Evolutionary conservation across 2,329 filamentous ascomycete genomes (phyloP).

Genomic region (Acrocalymma vagum): DNA sequence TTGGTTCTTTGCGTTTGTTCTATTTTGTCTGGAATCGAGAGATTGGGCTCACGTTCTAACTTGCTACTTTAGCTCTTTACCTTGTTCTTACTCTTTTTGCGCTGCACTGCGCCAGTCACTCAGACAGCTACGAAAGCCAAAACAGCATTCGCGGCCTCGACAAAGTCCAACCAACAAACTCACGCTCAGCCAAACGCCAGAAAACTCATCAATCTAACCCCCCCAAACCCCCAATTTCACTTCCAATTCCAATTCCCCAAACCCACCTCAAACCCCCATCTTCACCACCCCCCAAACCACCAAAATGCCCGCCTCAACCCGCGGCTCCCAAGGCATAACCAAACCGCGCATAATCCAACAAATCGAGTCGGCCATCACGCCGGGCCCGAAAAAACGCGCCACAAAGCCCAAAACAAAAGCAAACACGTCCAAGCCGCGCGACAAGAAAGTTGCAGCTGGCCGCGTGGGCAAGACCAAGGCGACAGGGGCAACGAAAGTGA

Average conservation of each 20-base stretch:
- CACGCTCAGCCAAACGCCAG: too few species aligned
- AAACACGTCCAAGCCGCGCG: constrained; percentile 38
- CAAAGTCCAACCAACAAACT: too few species aligned
- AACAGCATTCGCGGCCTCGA: too few species aligned
- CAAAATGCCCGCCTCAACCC: constrained; percentile 36
- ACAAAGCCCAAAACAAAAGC: constrained; percentile 51
- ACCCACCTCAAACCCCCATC: neutral
- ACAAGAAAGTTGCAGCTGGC: constrained; percentile 46
- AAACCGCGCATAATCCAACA: constrained; percentile 62
- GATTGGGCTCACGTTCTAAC: too few species aligned
- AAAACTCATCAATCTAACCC: neutral
- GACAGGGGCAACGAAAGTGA: constrained; percentile 17
- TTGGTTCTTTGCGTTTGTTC: too few species aligned
- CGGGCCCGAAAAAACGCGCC: constrained; percentile 49
- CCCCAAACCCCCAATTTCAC: constrained; percentile 3
- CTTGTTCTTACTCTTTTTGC: too few species aligned
- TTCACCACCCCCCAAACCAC: constrained; percentile 49
- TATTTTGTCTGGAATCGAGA: too few species aligned
- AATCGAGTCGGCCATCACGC: constrained; percentile 54
- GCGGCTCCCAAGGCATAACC: constrained; percentile 38
- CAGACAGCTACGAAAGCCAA: too few species aligned
- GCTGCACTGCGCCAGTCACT: too few species aligned
- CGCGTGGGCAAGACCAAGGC: constrained; percentile 35
- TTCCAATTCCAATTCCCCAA: neutral
- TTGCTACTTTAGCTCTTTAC: too few species aligned